phyloP scores from a whole-genome alignment of 192 early-diverging fungal species.

The Coemansia sp. region DNA sequence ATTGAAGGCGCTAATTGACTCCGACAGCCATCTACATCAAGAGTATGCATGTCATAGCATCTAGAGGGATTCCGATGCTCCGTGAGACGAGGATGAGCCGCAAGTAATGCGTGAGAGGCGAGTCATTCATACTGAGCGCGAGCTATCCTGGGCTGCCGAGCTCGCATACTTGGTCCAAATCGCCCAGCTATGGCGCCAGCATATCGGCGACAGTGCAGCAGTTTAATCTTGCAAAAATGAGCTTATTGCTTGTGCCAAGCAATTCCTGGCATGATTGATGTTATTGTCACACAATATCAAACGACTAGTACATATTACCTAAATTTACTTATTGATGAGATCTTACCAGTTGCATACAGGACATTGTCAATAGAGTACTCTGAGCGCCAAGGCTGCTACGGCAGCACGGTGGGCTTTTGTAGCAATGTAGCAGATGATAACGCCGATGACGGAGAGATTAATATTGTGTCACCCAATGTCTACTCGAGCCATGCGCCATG shows the following conservation, averaged over 20 bases:
- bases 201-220: not conserved
- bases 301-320: too few relatives aligned
- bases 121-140: constrained; percentile 33
- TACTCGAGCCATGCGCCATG: not conserved
- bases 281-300: too few relatives aligned
- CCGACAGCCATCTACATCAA: too few relatives aligned
- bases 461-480: not conserved
- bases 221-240: not conserved
- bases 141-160: constrained; percentile 31
- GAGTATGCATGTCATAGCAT: not conserved
- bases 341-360: not conserved
- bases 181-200: constrained; percentile 17
- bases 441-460: not conserved
- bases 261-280: not conserved
- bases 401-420: not conserved
- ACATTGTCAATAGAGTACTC: not conserved
- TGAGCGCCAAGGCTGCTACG: not conserved
- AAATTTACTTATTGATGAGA: not conserved
- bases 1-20: constrained; percentile 18
- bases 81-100: constrained; percentile 20
- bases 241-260: not conserved
- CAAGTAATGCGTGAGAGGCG: constrained; percentile 42
- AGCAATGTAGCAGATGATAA: not conserved
- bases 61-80: not conserved
- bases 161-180: constrained; percentile 21